Conservation (phyloP, 371 early-diverging fungal species). For the Choanephora cucurbitarum region DNA sequence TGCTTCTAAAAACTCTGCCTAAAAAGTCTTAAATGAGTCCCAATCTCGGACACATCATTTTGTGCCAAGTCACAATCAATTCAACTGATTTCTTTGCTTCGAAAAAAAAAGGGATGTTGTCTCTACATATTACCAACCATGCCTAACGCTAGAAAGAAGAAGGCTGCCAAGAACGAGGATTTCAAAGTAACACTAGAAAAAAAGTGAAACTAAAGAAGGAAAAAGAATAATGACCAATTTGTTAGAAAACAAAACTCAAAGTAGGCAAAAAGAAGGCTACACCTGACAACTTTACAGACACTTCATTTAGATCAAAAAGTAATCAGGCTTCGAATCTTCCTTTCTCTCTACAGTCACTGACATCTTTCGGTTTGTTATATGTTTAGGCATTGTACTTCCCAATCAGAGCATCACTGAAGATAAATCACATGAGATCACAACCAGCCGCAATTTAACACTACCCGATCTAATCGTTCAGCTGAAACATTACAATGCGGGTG, state of each 20-base stretch:
- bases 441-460: slow-evolving; percentile 72
- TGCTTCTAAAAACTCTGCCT: too few species aligned
- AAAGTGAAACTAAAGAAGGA: too few species aligned
- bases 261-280: slow-evolving; percentile 85
- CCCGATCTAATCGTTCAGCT: slow-evolving; percentile 72
- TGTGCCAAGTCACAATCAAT: too few species aligned
- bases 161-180: slow-evolving; percentile 78
- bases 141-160: slow-evolving; percentile 77
- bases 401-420: slow-evolving; percentile 77
- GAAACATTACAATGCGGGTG: slow-evolving; percentile 76
- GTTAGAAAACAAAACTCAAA: slow-evolving; percentile 88
- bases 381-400: slow-evolving; percentile 73
- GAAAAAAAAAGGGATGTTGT: neutral
- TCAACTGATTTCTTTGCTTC: too few species aligned
- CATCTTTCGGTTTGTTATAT: neutral
- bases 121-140: slow-evolving; percentile 27
- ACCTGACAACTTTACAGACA: slow-evolving; percentile 80
- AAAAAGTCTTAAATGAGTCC: too few species aligned
- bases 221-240: neutral
- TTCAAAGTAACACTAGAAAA: slow-evolving; percentile 57
- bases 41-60: too few species aligned
- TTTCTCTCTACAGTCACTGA: too few species aligned
- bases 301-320: slow-evolving; percentile 85
- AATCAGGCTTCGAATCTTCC: too few species aligned
- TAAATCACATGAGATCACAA: slow-evolving; percentile 70